These are phyloP conservation scores for Daldinia vernicosa DNA, from an alignment of 495 filamentous ascomycete genomes.

Conservation along the genomic window DNA sequence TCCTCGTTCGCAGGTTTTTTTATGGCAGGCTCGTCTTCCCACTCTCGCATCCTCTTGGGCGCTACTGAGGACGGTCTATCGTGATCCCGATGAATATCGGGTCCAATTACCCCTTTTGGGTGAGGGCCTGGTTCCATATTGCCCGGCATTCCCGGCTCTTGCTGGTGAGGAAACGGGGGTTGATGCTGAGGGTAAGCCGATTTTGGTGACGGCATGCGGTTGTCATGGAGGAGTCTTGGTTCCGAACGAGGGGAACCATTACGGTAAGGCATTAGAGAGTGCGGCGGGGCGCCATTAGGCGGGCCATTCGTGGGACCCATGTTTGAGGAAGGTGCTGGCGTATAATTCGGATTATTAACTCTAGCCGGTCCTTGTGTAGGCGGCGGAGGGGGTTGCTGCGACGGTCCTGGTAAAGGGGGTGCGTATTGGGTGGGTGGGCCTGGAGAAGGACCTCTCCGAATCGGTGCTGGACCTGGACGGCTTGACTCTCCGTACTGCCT, in stretches of 20 bases:
- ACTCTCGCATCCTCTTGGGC: conserved; percentile 86
- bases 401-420: conserved; percentile 61
- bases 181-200: conserved; percentile 82
- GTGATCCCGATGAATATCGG: conserved; percentile 71
- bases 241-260: conserved; percentile 81
- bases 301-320: conserved; percentile 51
- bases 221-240: conserved; percentile 80
- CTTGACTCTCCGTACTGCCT: conserved; percentile 78
- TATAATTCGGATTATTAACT: conserved; percentile 76
- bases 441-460: conserved; percentile 56
- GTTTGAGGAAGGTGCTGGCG: conserved; percentile 66
- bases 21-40: conserved; percentile 81
- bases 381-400: conserved; percentile 54
- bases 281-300: conserved; percentile 72
- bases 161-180: conserved; percentile 75
- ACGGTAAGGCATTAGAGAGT: conserved; percentile 81
- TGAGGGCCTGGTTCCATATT: conserved; percentile 79
- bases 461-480: conserved; percentile 63
- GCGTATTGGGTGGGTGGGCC: conserved; percentile 69
- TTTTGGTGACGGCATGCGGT: conserved; percentile 83
- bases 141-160: conserved; percentile 64
- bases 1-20: conserved; percentile 94
- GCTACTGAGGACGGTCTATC: conserved; percentile 82
- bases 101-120: conserved; percentile 49
- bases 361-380: conserved; percentile 59